phyloP scores from a whole-genome alignment of 345 rosid species.

The Noccaea caerulescens region DNA sequence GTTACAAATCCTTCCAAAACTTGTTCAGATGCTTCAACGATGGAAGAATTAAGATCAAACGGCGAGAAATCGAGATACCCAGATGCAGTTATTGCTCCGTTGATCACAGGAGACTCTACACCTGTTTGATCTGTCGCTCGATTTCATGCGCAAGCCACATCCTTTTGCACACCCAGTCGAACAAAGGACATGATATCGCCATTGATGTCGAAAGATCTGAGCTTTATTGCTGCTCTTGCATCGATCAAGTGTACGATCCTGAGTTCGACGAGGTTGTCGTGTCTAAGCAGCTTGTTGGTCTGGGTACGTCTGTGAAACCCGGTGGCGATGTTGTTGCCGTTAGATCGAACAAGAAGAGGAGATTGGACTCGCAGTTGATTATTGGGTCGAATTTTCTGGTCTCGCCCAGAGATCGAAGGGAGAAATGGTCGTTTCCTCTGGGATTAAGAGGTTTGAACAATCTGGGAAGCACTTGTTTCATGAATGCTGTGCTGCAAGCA shows the following conservation, averaged over 20 bases:
- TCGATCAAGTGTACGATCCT: constrained; percentile 86
- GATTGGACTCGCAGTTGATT: constrained; percentile 57
- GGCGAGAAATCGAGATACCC: constrained; percentile 47
- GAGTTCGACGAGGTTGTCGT: constrained; percentile 77
- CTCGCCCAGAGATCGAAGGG: constrained; percentile 58
- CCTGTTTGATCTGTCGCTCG: constrained; percentile 75
- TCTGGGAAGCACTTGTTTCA: constrained; percentile 86
- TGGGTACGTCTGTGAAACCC: constrained; percentile 46
- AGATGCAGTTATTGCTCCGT: constrained; percentile 67
- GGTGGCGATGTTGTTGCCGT: constrained; percentile 45
- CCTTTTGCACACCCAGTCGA: constrained; percentile 62
- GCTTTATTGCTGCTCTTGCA: constrained; percentile 78
- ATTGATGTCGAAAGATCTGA: constrained; percentile 85
- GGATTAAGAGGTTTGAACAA: constrained; percentile 90
- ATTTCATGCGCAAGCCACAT: constrained; percentile 70
- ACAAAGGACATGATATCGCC: constrained; percentile 66
- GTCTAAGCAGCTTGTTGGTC: constrained; percentile 50
- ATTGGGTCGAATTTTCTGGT: constrained; percentile 51
- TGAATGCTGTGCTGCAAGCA: constrained; percentile 93
- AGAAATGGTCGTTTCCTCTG: constrained; percentile 67
- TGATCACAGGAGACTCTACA: constrained; percentile 56
- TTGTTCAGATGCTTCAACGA: constrained; percentile 51
- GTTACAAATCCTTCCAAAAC: constrained; percentile 57
- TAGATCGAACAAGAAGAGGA: constrained; percentile 71
- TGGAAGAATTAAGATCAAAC: constrained; percentile 59